Evolutionary conservation across 1,284 basidiomycete genomes (phyloP), one percentile per base, ranked within the genome.

Genomic region (Fomitopsis pinicola): DNA sequence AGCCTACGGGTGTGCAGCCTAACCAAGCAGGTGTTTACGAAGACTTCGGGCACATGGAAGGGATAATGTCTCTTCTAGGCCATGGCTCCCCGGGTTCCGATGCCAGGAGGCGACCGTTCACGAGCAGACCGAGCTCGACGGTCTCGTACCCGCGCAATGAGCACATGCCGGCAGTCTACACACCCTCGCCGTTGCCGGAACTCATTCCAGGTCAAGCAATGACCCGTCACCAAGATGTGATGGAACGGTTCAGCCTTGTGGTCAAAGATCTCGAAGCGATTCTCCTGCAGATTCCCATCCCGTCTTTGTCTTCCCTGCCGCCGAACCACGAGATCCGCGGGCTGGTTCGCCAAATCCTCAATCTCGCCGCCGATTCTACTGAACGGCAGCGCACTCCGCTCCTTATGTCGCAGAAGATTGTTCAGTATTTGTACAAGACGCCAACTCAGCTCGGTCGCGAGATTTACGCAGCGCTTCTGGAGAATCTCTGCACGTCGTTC

Each of bases 11-110:
- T 53, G 80, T 99, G 5, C 88, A 92, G 64, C 80, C 85, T 19
- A 84, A 87, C 65, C 97, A 99, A 75, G 78, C 91, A 46, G 86
- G 87, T 59, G 95, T 99, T 5, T 99, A 99, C 75, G 95, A 98
- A 68, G 97, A 98, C 71, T 98, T 99, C 71, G 87, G 91, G 85
- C 77, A 76, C 78, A 72, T 62, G 19, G 26, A n/a, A 6, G n/a
- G 35, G 6, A 17, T 45, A 10, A 48, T 53, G 17, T 30, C 22
- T 55, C n/a, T 35, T 6, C 7, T 55, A 9, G 26, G 44, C 59
- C 45, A 63, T 19, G 4, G 36, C 15, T 57, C 22, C 50, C 8
- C 64, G 85, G 85, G 77, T 56, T 68, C 80, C 60, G 83, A 88
- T 59, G 62, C 78, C 14, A 87, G 84, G 71, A 80, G 85, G 28